Evolutionary conservation across 768 basidiomycete genomes (phyloP), one percentile per base, ranked within the genome.

Genomic region (Pleurotus platypus): DNA sequence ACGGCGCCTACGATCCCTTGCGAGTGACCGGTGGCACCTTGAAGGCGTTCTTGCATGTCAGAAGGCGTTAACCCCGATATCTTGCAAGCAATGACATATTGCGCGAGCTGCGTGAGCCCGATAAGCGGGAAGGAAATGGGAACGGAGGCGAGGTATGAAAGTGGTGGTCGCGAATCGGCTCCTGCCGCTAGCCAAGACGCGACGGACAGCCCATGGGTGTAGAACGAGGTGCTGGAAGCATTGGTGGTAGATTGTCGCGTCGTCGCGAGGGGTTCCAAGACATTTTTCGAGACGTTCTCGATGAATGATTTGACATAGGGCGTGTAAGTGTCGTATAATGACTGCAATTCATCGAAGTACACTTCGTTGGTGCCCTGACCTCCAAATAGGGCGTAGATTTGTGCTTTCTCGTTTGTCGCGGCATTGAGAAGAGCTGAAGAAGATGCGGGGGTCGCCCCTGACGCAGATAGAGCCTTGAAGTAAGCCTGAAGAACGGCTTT

Each of bases 341-440:
- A 75, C 75, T 96, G 91, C 16, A 99, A 81, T 70, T 98, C 97
- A 69, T 96, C 92, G 70, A 98, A 94, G 76, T 98, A 99, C 58
- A 96, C 90, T 68, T 98, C 97, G 72, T 98, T 98, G 58, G 90
- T 92, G 57, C 97, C 97, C 72, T 99, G 97, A 12, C 97, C 97
- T 51, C 96, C 96, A 68, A 99, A 99, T 40, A 99, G 77, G 51
- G 93, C 96, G 73, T 90, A 98, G 64, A 98, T 75, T 47, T 81
- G 89, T 55, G 84, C 87, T 45, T 86, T 80, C 46, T 83, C 81
- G n/a, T 78, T 69, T 46, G 72, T 65, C 35, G 84, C 83, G 39
- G 87, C 86, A 9, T 76, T 70, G 57, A 95, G 72, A 20, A 95
- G 83, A 9, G 90, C 87, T 24, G 90, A 86, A 47, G 81, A 59